phyloP scores from a whole-genome alignment of 2,329 filamentous ascomycete genomes.

The Samsoniella hepiali region DNA sequence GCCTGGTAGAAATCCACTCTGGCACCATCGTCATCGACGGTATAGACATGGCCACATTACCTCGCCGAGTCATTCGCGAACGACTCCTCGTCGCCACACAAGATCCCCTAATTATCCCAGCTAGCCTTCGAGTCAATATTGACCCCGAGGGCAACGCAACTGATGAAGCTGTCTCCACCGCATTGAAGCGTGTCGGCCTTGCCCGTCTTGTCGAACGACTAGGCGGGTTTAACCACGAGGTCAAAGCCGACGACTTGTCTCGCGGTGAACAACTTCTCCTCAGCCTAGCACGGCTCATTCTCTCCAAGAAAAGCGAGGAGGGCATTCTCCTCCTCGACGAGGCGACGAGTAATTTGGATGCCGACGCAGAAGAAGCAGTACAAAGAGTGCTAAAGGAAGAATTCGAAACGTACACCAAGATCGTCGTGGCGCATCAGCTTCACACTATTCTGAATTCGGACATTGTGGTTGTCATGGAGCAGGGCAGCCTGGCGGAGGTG shows the following conservation, averaged over 20 bases:
- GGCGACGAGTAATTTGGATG: constrained; percentile 34
- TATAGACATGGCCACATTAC: constrained; percentile 32
- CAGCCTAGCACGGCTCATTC: constrained; percentile 22
- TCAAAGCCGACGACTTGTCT: constrained; percentile 17
- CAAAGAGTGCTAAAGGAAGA: constrained; percentile 33
- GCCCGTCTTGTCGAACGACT: background rate
- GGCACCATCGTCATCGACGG: constrained; percentile 37
- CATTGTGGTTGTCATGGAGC: constrained; percentile 43
- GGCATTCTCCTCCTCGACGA: constrained; percentile 36
- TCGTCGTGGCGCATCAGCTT: constrained; percentile 40
- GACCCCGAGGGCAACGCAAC: constrained; percentile 30
- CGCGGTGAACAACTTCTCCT: constrained; percentile 20
- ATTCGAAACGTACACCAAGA: constrained; percentile 46
- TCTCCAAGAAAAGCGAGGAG: constrained; percentile 24
- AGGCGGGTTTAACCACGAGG: constrained; percentile 9
- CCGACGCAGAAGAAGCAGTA: constrained; percentile 35
- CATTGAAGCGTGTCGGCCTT: constrained; percentile 18
- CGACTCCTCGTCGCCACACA: constrained; percentile 47
- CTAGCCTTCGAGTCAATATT: constrained; percentile 35
- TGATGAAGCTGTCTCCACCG: constrained; percentile 11
- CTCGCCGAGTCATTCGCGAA: constrained; percentile 38
- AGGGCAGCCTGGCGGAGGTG: constrained; percentile 40
- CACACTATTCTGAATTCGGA: constrained; percentile 48
- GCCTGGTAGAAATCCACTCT: constrained; percentile 32
- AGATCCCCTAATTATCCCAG: constrained; percentile 45